Conservation (phyloP, 768 basidiomycete genomes). For the Lentinula sp. region DNA sequence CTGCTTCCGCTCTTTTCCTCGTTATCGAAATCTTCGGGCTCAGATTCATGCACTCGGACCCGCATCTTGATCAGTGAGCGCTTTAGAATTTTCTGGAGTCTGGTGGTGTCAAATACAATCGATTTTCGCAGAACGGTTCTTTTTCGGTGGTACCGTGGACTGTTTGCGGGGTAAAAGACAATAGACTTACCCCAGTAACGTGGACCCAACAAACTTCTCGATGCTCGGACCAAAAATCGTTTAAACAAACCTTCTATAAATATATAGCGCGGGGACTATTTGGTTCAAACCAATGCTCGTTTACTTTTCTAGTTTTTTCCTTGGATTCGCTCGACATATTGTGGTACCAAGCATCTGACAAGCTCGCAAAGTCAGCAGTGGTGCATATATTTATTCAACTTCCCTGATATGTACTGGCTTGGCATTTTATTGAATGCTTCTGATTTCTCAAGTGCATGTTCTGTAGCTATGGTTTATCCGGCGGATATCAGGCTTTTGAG, state of each 20-base stretch:
- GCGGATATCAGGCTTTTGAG: no score
- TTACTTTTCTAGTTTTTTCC: not conserved
- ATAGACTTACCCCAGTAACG: not conserved
- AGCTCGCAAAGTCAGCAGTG: no score
- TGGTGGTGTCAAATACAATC: not conserved
- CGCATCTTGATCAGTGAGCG: not conserved
- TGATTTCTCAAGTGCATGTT: no score
- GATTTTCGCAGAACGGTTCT: constrained; percentile 2
- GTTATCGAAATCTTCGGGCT: no score
- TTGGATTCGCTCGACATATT: not conserved
- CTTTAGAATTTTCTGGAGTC: not conserved
- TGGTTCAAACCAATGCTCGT: not conserved
- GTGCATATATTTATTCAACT: not conserved
- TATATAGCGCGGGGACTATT: not conserved
- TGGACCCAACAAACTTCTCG: not conserved
- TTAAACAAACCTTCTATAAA: not conserved
- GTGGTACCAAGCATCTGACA: not conserved
- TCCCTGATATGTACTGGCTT: not conserved
- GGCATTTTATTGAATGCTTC: no score
- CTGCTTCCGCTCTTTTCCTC: no score
- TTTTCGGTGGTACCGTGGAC: constrained; percentile 11
- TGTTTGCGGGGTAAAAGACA: constrained; percentile 4
- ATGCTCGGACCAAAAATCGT: not conserved
- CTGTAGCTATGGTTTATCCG: no score
- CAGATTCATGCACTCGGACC: not conserved